Base-by-base conservation (phyloP, 352 stramenopile species). In the Phytophthora fragariae region DNA sequence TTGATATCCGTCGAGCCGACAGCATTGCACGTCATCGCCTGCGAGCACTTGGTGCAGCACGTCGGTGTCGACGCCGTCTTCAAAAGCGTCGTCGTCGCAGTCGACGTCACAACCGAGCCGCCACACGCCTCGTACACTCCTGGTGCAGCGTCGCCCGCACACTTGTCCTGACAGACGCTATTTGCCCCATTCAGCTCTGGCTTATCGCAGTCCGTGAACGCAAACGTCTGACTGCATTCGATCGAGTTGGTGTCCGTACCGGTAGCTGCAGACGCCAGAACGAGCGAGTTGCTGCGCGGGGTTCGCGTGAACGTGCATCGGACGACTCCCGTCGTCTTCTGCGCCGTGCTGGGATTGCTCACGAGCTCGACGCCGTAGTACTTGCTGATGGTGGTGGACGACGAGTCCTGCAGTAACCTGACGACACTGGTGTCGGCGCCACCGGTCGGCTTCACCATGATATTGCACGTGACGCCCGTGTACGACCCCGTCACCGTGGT, bases 291-390 rank as follows among this genome's bases (percentile, higher is more conserved):
- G 8, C 7, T 35, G 8, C 19, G 47, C 2, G 37, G 37, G 14
- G 57, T 67, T 4, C 65, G 65, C 19, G 68, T 67, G 37, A 92
- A 91, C n/a, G 52, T 70, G 71, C 85, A 92, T 3, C 41, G 29
- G n/a, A 88, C 39, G 0, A 63, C 61, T 19, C 87, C 79, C 35
- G 65, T 65, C 15, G 85, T 89, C 19, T 72, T 57, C 3, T 59
- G 39, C 3, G 60, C 50, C 1, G 83, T 92, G 11, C 50, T 70
- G 11, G 68, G 62, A 6, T 70, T 70, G 37, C 77, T 83, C 12
- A 87, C 64, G 21, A 88, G 71, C 63, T 90, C 79, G 8, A 91
- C 58, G 0, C 73, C 83, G 39, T 81, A 90, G 57, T 71, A 60
- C 24, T 64, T 73, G 52, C 24, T 58, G 33, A 73, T 50, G 0